Base-by-base conservation (phyloP, 116 monocot genomes). In the Posidonia oceanica region DNA sequence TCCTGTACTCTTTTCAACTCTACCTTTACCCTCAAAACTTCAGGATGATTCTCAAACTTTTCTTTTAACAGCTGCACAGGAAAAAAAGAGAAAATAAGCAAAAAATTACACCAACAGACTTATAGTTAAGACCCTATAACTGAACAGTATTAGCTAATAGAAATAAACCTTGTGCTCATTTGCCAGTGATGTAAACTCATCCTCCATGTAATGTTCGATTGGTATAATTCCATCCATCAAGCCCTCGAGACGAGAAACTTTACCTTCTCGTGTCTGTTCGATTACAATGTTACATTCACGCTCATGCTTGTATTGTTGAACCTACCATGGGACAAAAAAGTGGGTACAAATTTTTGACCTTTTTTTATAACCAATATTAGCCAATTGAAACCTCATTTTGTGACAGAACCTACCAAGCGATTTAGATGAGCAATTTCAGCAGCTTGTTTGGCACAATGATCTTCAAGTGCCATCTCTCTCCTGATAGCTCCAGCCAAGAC, bases 281-380 rank as follows among this genome's bases (percentile, higher is more conserved):
- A 93, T 90, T 54, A 86, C 72, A 1, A 88, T 78, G 78, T 80
- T 85, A 75, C 99, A 93, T 74, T 99, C 99, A 63, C 94, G 87
- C 60, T 99, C 99, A 78, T 88, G 94, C 71, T 90, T 99, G 76
- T 99, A 99, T 68, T 99, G 99, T 63, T 88, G 86, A 41, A 91
- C 84, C 98, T 99, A 76, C 61, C 77, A 68, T 63, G 37, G 0
- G 21, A 22, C 29, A 29, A 62, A 69, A 66, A 15, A 36, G 58
- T 58, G 58, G 58, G 16, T 20, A 29, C n/a, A 64, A 29, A 64
- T 13, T 4, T 36, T 61, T 14, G 36, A 61, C 36, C 12, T 39
- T 64, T 42, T 8, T n/a, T 4, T 39, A 18, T 64, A 29, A 29
- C 29, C 29, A 29, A 29, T 0, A 29, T 29, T 62, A n/a, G 18